Evolutionary conservation across 495 filamentous ascomycete species (phyloP).

Genomic region (Tetracladium marchalianum): DNA sequence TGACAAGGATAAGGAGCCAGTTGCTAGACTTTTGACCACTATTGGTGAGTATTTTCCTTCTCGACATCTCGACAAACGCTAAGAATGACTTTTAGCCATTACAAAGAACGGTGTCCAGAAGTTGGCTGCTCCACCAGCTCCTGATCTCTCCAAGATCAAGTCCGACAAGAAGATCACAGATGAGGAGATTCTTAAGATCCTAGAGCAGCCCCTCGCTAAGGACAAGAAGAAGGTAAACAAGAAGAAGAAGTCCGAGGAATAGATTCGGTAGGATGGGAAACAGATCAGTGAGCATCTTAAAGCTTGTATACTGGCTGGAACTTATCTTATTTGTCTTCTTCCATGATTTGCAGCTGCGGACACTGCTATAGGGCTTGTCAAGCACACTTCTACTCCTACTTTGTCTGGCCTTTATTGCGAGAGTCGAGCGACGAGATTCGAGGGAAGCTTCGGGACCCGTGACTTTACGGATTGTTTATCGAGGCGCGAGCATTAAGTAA

Average conservation of each 20-base stretch:
- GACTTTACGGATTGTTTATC: background rate
- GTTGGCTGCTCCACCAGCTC: constrained; percentile 61
- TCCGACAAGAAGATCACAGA: constrained; percentile 96
- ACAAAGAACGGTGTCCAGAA: constrained; percentile 94
- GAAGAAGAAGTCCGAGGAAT: constrained; percentile 43
- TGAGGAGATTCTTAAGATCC: constrained; percentile 85
- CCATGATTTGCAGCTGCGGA: constrained; percentile 10
- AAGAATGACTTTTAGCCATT: constrained; percentile 53
- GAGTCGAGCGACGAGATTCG: constrained; percentile 1
- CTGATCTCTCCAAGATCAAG: constrained; percentile 71
- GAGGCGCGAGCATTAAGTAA: constrained; percentile 3
- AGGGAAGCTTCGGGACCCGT: too few species aligned
- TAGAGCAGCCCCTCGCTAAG: constrained; percentile 67
- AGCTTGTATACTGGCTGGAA: background rate
- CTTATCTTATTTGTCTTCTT: background rate
- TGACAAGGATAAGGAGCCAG: constrained; percentile 75
- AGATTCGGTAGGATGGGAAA: background rate
- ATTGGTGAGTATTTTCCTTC: constrained; percentile 55
- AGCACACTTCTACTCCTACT: constrained; percentile 10
- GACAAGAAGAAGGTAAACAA: constrained; percentile 80
- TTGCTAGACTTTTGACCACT: constrained; percentile 80
- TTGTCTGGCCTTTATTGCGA: constrained; percentile 1
- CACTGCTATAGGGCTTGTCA: constrained; percentile 13
- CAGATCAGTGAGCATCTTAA: background rate
- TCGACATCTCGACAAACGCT: constrained; percentile 10